Percentiles rank a stretch among this genome's conserved stretches.
Evolutionary conservation across 208 protist species (phyloP).

Genomic region (Porcisia hertigi): DNA sequence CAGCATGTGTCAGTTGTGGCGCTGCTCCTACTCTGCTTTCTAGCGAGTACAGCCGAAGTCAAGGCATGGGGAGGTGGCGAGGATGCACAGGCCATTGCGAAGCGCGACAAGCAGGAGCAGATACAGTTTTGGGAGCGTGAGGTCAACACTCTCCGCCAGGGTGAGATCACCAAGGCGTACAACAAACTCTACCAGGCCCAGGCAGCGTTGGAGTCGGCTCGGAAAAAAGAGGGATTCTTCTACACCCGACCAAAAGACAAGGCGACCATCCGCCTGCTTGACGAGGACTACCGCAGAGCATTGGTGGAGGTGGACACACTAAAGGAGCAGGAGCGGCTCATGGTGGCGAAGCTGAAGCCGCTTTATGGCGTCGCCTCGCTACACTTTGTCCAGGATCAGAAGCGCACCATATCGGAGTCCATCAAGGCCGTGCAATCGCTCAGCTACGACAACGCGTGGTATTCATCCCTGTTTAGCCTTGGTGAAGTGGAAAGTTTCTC

Average conservation of each 20-base stretch:
- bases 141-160: conserved; percentile 38
- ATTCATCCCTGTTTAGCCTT: conserved; percentile 67
- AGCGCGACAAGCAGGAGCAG: conserved; percentile 55
- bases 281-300: conserved; percentile 60
- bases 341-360: conserved; percentile 83
- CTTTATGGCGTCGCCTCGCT: conserved; percentile 83
- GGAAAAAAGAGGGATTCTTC: conserved; percentile 61
- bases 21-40: conserved; percentile 3
- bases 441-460: conserved; percentile 88
- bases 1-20: background rate
- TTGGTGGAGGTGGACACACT: conserved; percentile 54
- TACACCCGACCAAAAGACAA: conserved; percentile 62
- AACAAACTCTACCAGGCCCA: conserved; percentile 43
- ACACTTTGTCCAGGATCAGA: conserved; percentile 82
- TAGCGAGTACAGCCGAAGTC: background rate
- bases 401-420: conserved; percentile 49
- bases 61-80: conserved; percentile 8
- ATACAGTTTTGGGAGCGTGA: conserved; percentile 70
- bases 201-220: conserved; percentile 48
- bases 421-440: conserved; percentile 62
- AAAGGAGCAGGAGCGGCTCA: conserved; percentile 58
- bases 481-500: conserved; percentile 70
- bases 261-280: conserved; percentile 71
- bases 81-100: conserved; percentile 32
- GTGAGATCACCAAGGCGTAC: conserved; percentile 39